A percentile compares a stretch with the other conserved stretches of the same genome.
Evolutionary conservation across 169 alveolate species (phyloP).

Genomic region (Babesia bigemina): DNA sequence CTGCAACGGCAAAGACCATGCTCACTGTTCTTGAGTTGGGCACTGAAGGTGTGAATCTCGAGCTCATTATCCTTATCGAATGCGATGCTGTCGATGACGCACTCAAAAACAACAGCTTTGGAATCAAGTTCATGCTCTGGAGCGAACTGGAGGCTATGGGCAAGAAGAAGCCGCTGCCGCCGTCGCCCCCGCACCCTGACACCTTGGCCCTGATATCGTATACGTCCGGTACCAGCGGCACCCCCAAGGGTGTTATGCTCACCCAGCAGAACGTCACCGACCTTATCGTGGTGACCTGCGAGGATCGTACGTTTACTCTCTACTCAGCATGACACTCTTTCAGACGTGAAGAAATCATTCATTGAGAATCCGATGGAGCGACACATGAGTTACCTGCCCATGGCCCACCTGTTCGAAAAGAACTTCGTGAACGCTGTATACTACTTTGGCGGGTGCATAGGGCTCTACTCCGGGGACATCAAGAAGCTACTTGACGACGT

Average conservation of each 20-base stretch:
- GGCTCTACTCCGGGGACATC: conserved; percentile 90
- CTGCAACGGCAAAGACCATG: conserved; percentile 47
- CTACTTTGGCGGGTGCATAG: conserved; percentile 81
- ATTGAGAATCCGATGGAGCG: conserved; percentile 29
- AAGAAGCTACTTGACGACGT: conserved; percentile 89
- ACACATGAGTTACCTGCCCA: conserved; percentile 87
- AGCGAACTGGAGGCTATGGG: conserved; percentile 63
- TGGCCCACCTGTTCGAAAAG: conserved; percentile 95
- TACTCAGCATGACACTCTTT: not conserved
- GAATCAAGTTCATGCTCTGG: conserved; percentile 68
- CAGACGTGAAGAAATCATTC: conserved; percentile 33
- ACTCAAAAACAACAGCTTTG: conserved; percentile 1
- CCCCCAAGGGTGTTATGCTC: conserved; percentile 96
- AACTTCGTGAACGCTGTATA: conserved; percentile 71
- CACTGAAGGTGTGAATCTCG: conserved; percentile 40
- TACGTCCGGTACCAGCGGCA: conserved; percentile 98
- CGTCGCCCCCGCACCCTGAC: conserved; percentile 77
- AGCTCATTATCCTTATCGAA: conserved; percentile 29
- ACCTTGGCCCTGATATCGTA: conserved; percentile 89
- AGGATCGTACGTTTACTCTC: conserved; percentile 5
- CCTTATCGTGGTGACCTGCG: conserved; percentile 44
- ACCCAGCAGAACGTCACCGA: conserved; percentile 81
- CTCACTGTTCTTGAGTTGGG: conserved; percentile 37
- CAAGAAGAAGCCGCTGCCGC: conserved; percentile 46
- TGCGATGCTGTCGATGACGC: conserved; percentile 26